phyloP scores from a whole-genome alignment of 164 flowering plant species.

The Tetracentron sinense region DNA sequence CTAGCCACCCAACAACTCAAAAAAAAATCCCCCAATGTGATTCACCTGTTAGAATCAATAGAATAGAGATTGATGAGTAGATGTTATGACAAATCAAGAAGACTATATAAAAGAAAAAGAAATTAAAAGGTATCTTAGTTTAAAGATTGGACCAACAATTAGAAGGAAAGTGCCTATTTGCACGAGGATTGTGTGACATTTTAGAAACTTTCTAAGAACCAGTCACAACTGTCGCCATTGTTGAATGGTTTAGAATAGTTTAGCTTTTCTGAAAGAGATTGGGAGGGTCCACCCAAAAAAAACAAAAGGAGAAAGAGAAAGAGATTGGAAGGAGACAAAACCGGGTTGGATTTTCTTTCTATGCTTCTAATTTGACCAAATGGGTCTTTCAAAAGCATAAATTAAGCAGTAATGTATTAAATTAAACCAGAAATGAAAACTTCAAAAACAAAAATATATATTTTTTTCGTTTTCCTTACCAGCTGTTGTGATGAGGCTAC shows the following conservation, averaged over 20 bases:
- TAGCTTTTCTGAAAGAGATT: too few relatives aligned
- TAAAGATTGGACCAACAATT: too few relatives aligned
- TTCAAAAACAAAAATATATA: not conserved
- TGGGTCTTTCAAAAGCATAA: not conserved
- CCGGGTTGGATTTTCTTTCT: not conserved
- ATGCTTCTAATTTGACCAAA: not conserved
- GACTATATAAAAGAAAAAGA: not conserved
- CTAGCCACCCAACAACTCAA: not conserved
- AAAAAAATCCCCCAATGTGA: not conserved
- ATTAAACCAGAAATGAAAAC: not conserved
- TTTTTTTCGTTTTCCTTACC: too few relatives aligned
- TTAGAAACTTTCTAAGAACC: too few relatives aligned
- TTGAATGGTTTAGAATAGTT: too few relatives aligned
- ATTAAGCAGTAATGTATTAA: too few relatives aligned
- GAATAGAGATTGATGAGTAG: not conserved
- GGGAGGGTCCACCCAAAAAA: too few relatives aligned
- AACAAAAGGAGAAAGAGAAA: too few relatives aligned
- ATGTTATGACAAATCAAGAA: not conserved
- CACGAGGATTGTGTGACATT: too few relatives aligned
- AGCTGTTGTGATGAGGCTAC: too few relatives aligned
- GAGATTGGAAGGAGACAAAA: not conserved
- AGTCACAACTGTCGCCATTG: too few relatives aligned
- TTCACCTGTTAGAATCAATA: slow-evolving; percentile 5
- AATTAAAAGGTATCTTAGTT: not conserved
- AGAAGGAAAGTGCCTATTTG: too few relatives aligned